Percentiles rank a stretch among this genome's conserved stretches.
Conservation (phyloP, 108 stramenopile genomes). For the Stephanodiscus minutulus region DNA sequence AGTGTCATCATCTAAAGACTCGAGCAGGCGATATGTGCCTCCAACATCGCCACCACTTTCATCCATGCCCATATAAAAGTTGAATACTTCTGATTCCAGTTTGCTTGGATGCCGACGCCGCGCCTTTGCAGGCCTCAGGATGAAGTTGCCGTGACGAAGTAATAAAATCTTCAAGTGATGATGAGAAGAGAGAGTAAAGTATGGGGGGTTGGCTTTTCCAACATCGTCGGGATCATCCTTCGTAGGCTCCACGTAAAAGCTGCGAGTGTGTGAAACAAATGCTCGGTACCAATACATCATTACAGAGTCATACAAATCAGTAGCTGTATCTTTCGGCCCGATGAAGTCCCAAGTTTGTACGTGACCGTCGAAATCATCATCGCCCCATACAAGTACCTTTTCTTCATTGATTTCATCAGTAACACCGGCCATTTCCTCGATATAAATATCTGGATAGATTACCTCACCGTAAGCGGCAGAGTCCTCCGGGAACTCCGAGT, state of each 20-base stretch:
- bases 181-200: constrained; percentile 35
- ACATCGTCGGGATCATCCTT: constrained; percentile 5
- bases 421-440: too few relatives aligned
- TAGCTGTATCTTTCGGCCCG: constrained; percentile 31
- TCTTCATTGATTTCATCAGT: neutral
- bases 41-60: constrained; percentile 12
- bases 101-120: constrained; percentile 13
- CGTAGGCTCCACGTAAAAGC: neutral
- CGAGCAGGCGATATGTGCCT: constrained; percentile 25
- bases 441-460: too few relatives aligned
- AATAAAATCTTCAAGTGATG: constrained; percentile 19
- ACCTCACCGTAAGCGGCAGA: too few relatives aligned
- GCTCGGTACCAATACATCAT: constrained; percentile 52
- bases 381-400: too few relatives aligned
- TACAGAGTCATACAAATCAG: constrained; percentile 44
- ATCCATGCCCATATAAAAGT: constrained; percentile 31
- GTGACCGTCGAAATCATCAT: constrained; percentile 20
- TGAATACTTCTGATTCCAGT: constrained; percentile 30
- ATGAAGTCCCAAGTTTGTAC: constrained; percentile 47
- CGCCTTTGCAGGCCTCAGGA: constrained; percentile 37
- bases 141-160: constrained; percentile 17
- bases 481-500: too few relatives aligned
- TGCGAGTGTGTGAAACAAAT: constrained; percentile 22
- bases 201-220: constrained; percentile 19
- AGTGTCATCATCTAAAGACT: constrained; percentile 7